Evolutionary conservation across 139 green algal genomes (phyloP).

Genomic region (Desmodesmus armatus): DNA sequence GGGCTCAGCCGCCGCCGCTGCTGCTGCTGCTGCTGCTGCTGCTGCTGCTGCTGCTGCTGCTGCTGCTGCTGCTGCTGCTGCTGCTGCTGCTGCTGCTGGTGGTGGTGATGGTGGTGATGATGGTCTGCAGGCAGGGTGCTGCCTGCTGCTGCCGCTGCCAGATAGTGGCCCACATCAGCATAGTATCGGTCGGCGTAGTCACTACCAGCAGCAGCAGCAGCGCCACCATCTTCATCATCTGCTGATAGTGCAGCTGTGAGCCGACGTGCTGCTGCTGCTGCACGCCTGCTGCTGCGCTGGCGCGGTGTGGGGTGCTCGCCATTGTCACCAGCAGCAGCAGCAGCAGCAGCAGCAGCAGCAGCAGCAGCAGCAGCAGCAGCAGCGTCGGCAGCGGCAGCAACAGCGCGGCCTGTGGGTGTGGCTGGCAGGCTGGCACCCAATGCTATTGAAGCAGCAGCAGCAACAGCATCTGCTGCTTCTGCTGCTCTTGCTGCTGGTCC

Average conservation of each 20-base stretch:
- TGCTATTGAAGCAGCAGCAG: not conserved
- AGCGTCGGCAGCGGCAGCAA: slow-evolving; percentile 1
- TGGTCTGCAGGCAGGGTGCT: not conserved
- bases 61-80: not conserved
- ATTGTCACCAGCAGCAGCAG: too few species aligned
- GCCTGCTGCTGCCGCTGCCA: not conserved
- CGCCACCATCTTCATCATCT: not conserved
- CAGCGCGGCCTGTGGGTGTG: not conserved
- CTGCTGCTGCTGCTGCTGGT: not conserved
- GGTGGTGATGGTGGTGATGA: not conserved
- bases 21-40: not conserved
- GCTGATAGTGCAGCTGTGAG: not conserved
- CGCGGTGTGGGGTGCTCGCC: too few species aligned
- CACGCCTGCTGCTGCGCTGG: too few species aligned
- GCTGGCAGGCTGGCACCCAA: not conserved
- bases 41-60: not conserved
- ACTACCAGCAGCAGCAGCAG: not conserved
- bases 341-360: not conserved
- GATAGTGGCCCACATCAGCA: not conserved
- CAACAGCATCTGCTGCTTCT: not conserved
- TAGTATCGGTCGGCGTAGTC: not conserved
- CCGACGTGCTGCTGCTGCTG: not conserved
- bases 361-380: not conserved
- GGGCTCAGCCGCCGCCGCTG: not conserved
- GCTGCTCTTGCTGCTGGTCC: not conserved